Base-by-base conservation (phyloP, 2,329 filamentous ascomycete genomes). In the Pestalotiopsis sp. region DNA sequence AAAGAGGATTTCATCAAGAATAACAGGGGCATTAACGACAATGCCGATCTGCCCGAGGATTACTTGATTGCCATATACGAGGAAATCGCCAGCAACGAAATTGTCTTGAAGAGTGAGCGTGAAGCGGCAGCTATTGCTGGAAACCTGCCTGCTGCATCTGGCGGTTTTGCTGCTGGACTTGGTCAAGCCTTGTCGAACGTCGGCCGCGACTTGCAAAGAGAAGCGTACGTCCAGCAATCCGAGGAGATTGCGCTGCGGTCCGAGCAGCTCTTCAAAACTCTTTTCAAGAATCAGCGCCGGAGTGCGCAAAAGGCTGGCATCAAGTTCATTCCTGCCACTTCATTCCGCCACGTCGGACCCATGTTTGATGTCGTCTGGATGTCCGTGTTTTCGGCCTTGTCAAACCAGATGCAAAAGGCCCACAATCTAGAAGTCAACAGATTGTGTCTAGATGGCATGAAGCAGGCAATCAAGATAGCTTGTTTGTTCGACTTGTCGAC, bases 301-400 rank as follows among this genome's bases (percentile, higher is more conserved):
- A 96, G 93, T 69, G 90, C 93, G 1, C 83, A 92, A 57, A 92
- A 92, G 73, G 78, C 87, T 78, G 82, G 90, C 80, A 75, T 91
- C 85, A 81, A 90, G 84, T 99, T 96, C 80, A 97, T 99, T 67
- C 93, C 94, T 1, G 96, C 96, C 3, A 96, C 94, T 1, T 98
- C 95, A 0, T 95, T 94, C 78, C 95, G 94, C 75, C 96, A 99
- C 79, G 93, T 98, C 64, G 96, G 96, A 0, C 94, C 96, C 0
- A 99, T 99, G 96, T 98, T 99, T 77, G 95, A 97, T 75, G 94
- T 97, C 27, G 97, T 94, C 0, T 99, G 96, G 96, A 99, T 98
- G 95, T 97, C 95, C 11, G 97, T 98, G 80, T 92, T 99, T 76
- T 98, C 95, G 4, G 95, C 95, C 0, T 87, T 99, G 31, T 98